A percentile compares a stretch with the other conserved stretches of the same genome.
These are phyloP conservation scores for Hemileccinum impolitum DNA, from an alignment of 768 basidiomycete genomes.

Conservation along the genomic window DNA sequence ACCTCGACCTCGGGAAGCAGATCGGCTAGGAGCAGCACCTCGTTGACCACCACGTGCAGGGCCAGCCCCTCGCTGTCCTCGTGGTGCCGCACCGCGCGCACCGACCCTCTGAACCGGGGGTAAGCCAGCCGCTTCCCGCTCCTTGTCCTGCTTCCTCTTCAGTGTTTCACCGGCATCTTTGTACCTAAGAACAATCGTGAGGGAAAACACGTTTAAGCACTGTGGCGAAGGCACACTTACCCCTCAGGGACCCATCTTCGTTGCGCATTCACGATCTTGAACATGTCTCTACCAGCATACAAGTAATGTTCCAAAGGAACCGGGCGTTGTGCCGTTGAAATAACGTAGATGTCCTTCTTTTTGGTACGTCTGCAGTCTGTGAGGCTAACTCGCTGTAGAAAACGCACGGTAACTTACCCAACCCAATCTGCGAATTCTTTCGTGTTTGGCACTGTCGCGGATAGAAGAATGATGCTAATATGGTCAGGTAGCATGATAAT, in stretches of 20 bases:
- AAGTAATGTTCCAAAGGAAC: constrained; percentile 97
- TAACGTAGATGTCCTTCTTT: constrained; percentile 99
- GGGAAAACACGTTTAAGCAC: neutral
- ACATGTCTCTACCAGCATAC: constrained; percentile 89
- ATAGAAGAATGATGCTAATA: constrained; percentile 94
- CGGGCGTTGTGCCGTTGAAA: constrained; percentile 92
- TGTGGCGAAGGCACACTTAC: constrained; percentile 36
- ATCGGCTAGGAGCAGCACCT: constrained; percentile 42
- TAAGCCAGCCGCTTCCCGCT: constrained; percentile 91
- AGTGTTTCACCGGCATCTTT: constrained; percentile 88
- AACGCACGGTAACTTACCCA: constrained; percentile 57
- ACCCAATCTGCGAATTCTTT: constrained; percentile 99
- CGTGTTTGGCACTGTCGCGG: constrained; percentile 97
- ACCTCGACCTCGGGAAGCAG: constrained; percentile 35
- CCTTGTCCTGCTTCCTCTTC: constrained; percentile 94
- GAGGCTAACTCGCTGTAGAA: constrained; percentile 4
- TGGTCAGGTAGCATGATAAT: constrained; percentile 99
- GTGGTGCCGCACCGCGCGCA: constrained; percentile 64
- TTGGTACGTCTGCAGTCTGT: constrained; percentile 76
- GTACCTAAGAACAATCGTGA: constrained; percentile 51
- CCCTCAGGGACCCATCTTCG: constrained; percentile 73
- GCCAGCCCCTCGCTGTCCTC: constrained; percentile 44
- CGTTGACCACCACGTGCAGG: constrained; percentile 55
- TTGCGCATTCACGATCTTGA: constrained; percentile 87
- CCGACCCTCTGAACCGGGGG: constrained; percentile 83